Conservation (phyloP, 306 rosid species). For the Dicorynia guianensis region DNA sequence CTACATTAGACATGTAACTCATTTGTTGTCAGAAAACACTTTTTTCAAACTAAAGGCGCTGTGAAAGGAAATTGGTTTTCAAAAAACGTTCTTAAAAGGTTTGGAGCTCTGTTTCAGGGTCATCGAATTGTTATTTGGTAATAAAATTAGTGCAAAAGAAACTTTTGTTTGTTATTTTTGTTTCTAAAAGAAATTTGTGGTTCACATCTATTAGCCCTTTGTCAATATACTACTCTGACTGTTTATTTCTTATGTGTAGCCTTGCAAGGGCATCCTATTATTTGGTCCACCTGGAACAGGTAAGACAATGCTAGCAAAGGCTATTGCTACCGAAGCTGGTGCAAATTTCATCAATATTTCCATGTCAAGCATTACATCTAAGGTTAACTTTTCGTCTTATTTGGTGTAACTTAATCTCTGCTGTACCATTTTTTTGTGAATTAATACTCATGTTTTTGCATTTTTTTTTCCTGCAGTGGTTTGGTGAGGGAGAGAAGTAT, state of each 20-base stretch:
- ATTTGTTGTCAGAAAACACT: background rate
- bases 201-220: background rate
- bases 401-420: constrained; percentile 5
- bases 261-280: constrained; percentile 97
- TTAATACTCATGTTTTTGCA: constrained; percentile 29
- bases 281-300: constrained; percentile 99
- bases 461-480: constrained; percentile 78
- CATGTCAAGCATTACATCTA: constrained; percentile 99
- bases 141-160: background rate
- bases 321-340: constrained; percentile 99
- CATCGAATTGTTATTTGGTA: background rate
- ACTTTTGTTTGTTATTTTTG: background rate
- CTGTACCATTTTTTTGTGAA: constrained; percentile 25
- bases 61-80: constrained; percentile 14
- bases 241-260: constrained; percentile 61
- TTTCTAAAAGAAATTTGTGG: background rate
- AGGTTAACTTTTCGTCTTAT: constrained; percentile 59
- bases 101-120: background rate
- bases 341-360: constrained; percentile 99
- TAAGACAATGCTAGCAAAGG: constrained; percentile 99
- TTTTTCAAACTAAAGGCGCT: constrained; percentile 3
- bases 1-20: background rate
- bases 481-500: constrained; percentile 99
- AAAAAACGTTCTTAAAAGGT: constrained; percentile 6
- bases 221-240: constrained; percentile 31